Conservation (phyloP, 371 early-diverging fungal genomes). For the Phascolomyces articulosus region DNA sequence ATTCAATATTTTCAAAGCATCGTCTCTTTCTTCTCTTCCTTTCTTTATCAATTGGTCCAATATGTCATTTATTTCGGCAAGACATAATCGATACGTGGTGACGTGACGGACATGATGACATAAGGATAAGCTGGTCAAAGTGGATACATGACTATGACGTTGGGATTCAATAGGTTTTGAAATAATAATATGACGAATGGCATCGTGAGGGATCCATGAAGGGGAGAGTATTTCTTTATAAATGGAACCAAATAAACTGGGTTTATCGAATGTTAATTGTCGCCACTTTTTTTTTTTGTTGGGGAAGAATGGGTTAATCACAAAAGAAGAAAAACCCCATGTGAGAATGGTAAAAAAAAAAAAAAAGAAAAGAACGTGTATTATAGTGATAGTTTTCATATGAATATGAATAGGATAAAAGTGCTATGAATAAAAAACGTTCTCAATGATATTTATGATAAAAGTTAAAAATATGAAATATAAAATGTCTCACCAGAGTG, state of each 20-base stretch:
- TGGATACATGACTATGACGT: background rate
- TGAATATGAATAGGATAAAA: too few species aligned
- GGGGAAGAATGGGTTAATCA: background rate
- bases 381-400: too few species aligned
- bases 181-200: slow-evolving; percentile 3
- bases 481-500: slow-evolving; percentile 13
- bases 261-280: slow-evolving; percentile 12
- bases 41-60: background rate
- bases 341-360: background rate
- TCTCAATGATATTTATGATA: too few species aligned
- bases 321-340: too few species aligned
- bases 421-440: too few species aligned
- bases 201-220: background rate
- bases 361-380: background rate
- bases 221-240: slow-evolving; percentile 2
- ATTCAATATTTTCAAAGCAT: background rate
- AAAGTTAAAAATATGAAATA: background rate
- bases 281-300: slow-evolving; percentile 10
- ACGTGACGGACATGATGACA: background rate
- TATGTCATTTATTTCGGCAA: background rate
- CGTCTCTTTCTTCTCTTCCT: too few species aligned
- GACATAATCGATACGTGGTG: background rate
- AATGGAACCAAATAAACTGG: background rate
- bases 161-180: background rate
- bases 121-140: too few species aligned